Conservation (phyloP, 352 stramenopile genomes). For the Plasmopara halstedii region DNA sequence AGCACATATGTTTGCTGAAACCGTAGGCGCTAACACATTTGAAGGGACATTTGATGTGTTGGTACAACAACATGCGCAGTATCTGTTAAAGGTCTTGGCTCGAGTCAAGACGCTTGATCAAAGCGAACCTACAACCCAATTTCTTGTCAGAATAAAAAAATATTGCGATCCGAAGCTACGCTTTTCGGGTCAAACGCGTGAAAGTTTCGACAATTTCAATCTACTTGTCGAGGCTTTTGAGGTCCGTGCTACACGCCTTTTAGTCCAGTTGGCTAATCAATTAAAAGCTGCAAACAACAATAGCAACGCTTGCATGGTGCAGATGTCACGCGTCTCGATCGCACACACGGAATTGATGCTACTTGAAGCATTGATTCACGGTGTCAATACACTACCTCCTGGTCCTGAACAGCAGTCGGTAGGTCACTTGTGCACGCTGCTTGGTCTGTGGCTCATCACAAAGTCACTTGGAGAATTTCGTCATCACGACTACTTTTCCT, state of each 20-base stretch:
- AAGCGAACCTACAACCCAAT: too few relatives aligned
- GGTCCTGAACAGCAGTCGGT: conserved; percentile 23
- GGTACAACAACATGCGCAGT: conserved; percentile 53
- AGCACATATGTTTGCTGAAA: conserved; percentile 26
- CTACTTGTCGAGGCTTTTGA: conserved; percentile 36
- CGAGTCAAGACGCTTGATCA: too few relatives aligned
- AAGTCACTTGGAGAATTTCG: conserved; percentile 51
- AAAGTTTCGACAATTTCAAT: conserved; percentile 32
- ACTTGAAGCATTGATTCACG: conserved; percentile 26
- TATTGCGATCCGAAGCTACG: conserved; percentile 21
- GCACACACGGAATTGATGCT: conserved; percentile 44
- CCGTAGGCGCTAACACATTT: conserved; percentile 40
- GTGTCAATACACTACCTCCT: conserved; percentile 15
- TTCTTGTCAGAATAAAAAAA: conserved; percentile 27
- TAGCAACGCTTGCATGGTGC: conserved; percentile 42
- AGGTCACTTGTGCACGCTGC: conserved; percentile 29
- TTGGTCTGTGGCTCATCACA: conserved; percentile 38
- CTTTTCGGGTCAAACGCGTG: conserved; percentile 20
- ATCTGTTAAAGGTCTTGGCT: conserved; percentile 41
- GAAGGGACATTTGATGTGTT: conserved; percentile 72
- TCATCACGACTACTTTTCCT: conserved; percentile 47
- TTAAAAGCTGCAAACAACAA: conserved; percentile 42
- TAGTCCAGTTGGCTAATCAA: conserved; percentile 22
- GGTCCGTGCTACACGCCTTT: conserved; percentile 23
- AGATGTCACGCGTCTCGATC: conserved; percentile 39